Base-by-base conservation (phyloP, 2,329 filamentous ascomycete species). In the Peltaster fructicola region DNA sequence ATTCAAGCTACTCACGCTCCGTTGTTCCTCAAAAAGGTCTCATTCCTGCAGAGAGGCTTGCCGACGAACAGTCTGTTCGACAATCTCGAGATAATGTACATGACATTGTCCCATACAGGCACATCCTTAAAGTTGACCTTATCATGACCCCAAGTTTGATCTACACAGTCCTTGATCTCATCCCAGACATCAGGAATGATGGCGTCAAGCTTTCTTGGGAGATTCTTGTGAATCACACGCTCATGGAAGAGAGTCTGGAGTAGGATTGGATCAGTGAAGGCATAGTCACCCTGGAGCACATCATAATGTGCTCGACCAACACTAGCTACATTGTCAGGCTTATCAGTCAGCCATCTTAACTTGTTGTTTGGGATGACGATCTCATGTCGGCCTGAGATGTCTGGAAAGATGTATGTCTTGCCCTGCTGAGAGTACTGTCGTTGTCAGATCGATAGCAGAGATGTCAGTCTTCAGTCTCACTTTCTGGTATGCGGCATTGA, bases 1-100 rank as follows among this genome's bases (percentile, higher is more conserved):
- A n/a, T n/a, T n/a, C n/a, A n/a, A n/a, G n/a, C n/a, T n/a, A n/a
- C n/a, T n/a, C n/a, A n/a, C n/a, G 44, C 43, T 6, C 60, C 45
- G 36, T 61, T 60, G 26, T 51, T 46, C n/a, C 52, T 38, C 20
- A 68, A 43, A 28, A 63, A 63, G 5, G 46, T 42, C 13, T 50
- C 36, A 31, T 67, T 52, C 14, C 54, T 54, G 37, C 54, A 59
- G 0, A 60, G 40, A n/a, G 52, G 46, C 6, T 45, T 21, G 1
- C 57, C 57, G 22, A 61, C 50, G 16, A 61, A 47, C 31, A 57
- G 46, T n/a, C 52, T 49, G 36, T 59, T 60, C 17, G 48, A 51
- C 8, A 55, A 34, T 3, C 49, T 36, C 4, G 55, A 48, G 3
- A 60, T 45, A 15, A 57, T 45, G 4, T 41, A 36, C 16, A 52